A percentile compares a stretch with the other conserved stretches of the same genome.
Conservation (phyloP, 768 basidiomycete species). For the Boletus speciosus region DNA sequence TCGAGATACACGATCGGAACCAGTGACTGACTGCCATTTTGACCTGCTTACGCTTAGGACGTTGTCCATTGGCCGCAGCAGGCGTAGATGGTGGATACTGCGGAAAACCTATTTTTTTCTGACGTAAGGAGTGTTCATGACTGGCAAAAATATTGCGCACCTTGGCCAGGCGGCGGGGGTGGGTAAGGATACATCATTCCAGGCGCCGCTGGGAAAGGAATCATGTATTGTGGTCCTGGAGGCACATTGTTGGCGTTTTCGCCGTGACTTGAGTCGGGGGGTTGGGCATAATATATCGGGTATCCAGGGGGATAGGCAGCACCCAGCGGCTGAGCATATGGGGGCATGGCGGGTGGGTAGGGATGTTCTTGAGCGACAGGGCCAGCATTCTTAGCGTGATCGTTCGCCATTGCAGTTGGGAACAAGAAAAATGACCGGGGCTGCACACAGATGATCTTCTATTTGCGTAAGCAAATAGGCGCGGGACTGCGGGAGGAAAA, state of each 20-base stretch:
- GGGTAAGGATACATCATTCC: constrained; percentile 45
- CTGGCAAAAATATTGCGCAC: constrained; percentile 21
- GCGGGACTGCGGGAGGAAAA: constrained; percentile 16
- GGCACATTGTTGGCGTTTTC: constrained; percentile 34
- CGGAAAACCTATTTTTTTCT: constrained; percentile 29
- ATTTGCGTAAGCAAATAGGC: constrained; percentile 33
- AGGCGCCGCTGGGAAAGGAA: constrained; percentile 37
- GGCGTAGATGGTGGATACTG: constrained; percentile 28
- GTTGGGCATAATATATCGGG: constrained; percentile 32
- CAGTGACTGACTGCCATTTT: constrained; percentile 51
- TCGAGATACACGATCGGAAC: neutral
- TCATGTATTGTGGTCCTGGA: constrained; percentile 33
- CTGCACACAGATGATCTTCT: constrained; percentile 20
- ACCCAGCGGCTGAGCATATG: constrained; percentile 27
- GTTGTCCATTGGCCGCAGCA: constrained; percentile 21
- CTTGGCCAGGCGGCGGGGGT: constrained; percentile 37
- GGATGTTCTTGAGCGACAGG: constrained; percentile 34
- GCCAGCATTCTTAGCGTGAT: constrained; percentile 34
- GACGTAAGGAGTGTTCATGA: constrained; percentile 7
- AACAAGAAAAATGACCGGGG: constrained; percentile 28
- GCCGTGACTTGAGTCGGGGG: constrained; percentile 26
- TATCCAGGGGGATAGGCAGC: constrained; percentile 31
- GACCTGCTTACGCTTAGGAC: constrained; percentile 51
- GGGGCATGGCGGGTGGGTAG: constrained; percentile 27
- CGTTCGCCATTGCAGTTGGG: constrained; percentile 27